Conservation (phyloP, 371 early-diverging fungal species). For the Rhizomucor pusillus region DNA sequence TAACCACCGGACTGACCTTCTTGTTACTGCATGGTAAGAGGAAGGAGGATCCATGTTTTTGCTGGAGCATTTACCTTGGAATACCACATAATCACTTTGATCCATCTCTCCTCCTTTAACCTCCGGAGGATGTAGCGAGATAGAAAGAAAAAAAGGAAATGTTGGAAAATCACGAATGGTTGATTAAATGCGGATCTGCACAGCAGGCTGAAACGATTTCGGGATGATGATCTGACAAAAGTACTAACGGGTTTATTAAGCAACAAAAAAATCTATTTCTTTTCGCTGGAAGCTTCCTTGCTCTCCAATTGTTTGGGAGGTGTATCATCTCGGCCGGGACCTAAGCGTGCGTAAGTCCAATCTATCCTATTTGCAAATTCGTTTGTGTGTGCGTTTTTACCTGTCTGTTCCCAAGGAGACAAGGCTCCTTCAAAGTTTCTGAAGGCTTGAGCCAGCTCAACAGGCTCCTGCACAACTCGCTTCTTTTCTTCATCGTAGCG, state of each 20-base stretch:
- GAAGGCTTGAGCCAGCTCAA: constrained; percentile 96
- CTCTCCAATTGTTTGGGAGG: constrained; percentile 34
- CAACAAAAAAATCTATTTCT: constrained; percentile 29
- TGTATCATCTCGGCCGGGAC: constrained; percentile 50
- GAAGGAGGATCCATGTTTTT: too few relatives aligned
- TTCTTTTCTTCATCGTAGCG: constrained; percentile 97
- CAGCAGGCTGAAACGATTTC: too few relatives aligned
- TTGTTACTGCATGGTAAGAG: too few relatives aligned
- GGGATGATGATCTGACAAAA: too few relatives aligned
- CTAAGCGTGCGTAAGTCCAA: constrained; percentile 15
- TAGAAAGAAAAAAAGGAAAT: too few relatives aligned
- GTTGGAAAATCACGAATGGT: too few relatives aligned
- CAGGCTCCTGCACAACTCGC: constrained; percentile 93
- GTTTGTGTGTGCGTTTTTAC: constrained; percentile 26
- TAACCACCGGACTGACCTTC: too few relatives aligned
- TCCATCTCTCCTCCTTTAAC: too few relatives aligned
- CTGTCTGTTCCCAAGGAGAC: constrained; percentile 89
- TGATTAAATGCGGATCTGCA: too few relatives aligned
- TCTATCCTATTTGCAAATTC: background rate
- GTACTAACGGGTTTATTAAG: background rate
- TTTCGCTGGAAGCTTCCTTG: constrained; percentile 17
- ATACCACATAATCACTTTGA: too few relatives aligned
- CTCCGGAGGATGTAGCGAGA: too few relatives aligned
- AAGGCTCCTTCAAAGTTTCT: constrained; percentile 87
- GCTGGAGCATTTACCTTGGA: too few relatives aligned